phyloP scores from a whole-genome alignment of 495 filamentous ascomycete genomes.

The Aspergillus sclerotiicarbonarius region DNA sequence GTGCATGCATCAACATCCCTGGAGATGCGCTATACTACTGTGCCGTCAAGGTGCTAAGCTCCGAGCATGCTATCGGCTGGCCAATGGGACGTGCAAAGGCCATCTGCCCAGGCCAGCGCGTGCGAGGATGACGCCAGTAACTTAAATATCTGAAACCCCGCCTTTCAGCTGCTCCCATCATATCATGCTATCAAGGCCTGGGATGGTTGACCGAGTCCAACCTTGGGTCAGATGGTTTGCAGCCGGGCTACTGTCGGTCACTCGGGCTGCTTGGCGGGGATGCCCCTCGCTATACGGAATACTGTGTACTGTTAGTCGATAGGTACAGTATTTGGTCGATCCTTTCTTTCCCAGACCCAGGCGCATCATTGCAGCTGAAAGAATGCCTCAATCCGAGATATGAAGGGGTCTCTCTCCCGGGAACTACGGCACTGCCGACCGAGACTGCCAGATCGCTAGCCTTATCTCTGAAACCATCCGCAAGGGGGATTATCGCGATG shows the following conservation, averaged over 20 bases:
- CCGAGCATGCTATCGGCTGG: not conserved
- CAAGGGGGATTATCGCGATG: not conserved
- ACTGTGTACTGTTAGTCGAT: too few relatives aligned
- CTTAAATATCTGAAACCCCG: slow-evolving; percentile 10
- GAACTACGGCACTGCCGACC: not conserved
- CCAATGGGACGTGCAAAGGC: not conserved
- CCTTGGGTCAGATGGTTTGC: not conserved
- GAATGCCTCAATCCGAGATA: not conserved
- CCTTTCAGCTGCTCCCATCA: slow-evolving; percentile 3
- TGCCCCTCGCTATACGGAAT: too few relatives aligned
- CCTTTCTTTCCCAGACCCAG: too few relatives aligned
- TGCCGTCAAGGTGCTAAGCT: not conserved
- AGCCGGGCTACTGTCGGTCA: not conserved
- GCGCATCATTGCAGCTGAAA: too few relatives aligned
- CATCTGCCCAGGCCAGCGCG: not conserved
- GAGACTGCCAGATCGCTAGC: slow-evolving; percentile 3
- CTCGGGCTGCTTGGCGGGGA: too few relatives aligned
- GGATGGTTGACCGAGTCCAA: not conserved
- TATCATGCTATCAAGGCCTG: too few relatives aligned
- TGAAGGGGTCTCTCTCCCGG: not conserved
- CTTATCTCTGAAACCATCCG: not conserved
- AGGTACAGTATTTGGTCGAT: too few relatives aligned
- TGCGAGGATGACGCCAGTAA: slow-evolving; percentile 3
- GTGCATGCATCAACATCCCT: slow-evolving; percentile 6
- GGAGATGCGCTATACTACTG: slow-evolving; percentile 1